phyloP scores from a whole-genome alignment of 345 rosid species.

The Bruguiera gymnorhiza region DNA sequence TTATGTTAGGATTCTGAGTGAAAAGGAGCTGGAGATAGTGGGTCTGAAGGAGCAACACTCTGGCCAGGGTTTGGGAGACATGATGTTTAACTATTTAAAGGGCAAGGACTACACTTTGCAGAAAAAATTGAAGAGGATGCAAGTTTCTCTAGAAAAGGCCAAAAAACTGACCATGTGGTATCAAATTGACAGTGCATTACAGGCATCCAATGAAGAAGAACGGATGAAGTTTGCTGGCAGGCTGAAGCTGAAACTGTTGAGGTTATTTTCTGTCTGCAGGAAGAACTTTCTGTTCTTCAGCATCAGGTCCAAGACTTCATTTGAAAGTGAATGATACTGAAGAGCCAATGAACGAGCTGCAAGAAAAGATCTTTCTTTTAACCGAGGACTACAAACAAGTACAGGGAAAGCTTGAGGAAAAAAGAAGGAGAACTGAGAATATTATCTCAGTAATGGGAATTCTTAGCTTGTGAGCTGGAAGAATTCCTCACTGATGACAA shows the following conservation, averaged over 20 bases:
- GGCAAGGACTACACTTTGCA: constrained; percentile 39
- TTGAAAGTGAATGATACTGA: constrained; percentile 56
- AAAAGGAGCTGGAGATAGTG: constrained; percentile 50
- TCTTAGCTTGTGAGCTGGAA: constrained; percentile 65
- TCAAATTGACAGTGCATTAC: constrained; percentile 57
- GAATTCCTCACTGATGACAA: constrained; percentile 66
- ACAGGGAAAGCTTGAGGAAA: constrained; percentile 46
- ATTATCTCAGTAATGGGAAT: constrained; percentile 70
- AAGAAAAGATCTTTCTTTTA: constrained; percentile 38
- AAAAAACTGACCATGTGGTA: constrained; percentile 61
- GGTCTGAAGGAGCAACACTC: constrained; percentile 51
- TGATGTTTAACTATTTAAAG: constrained; percentile 23
- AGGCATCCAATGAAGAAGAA: constrained; percentile 72
- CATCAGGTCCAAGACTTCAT: constrained; percentile 61
- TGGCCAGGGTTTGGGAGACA: constrained; percentile 41
- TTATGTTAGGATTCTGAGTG: constrained; percentile 44
- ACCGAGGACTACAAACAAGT: constrained; percentile 55
- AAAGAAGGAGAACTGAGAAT: constrained; percentile 55
- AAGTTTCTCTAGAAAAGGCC: constrained; percentile 84
- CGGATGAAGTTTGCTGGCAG: constrained; percentile 59
- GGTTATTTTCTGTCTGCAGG: constrained; percentile 82
- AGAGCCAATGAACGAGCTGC: constrained; percentile 47
- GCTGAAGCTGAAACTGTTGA: constrained; percentile 86
- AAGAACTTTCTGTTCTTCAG: constrained; percentile 82
- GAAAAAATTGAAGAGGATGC: constrained; percentile 68